Conservation (phyloP, 352 stramenopile species). For the Phytophthora pluvialis region DNA sequence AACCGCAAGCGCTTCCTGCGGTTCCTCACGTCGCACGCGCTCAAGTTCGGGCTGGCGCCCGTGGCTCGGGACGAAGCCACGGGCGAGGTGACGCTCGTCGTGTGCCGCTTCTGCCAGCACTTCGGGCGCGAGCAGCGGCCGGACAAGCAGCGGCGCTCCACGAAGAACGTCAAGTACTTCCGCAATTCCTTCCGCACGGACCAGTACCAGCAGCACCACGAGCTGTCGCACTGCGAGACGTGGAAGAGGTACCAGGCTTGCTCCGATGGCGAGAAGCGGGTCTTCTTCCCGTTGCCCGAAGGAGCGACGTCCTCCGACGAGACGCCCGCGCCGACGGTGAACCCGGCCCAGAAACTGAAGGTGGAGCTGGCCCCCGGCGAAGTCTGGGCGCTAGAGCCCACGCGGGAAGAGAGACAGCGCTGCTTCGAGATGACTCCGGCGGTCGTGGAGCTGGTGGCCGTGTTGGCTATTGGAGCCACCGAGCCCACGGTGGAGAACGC, state of each 20-base stretch:
- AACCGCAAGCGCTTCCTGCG: slow-evolving; percentile 48
- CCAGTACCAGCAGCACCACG: slow-evolving; percentile 76
- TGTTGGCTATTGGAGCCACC: slow-evolving; percentile 31
- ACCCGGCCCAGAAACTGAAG: slow-evolving; percentile 14
- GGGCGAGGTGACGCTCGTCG: slow-evolving; percentile 50
- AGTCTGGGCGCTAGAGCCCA: slow-evolving; percentile 34
- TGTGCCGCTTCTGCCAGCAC: slow-evolving; percentile 73
- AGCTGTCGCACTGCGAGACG: slow-evolving; percentile 54
- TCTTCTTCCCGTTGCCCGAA: slow-evolving; percentile 51
- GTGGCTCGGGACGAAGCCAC: slow-evolving; percentile 52
- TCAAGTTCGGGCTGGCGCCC: slow-evolving; percentile 59
- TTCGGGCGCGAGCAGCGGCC: slow-evolving; percentile 65
- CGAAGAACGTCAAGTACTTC: slow-evolving; percentile 75
- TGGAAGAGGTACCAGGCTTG: slow-evolving; percentile 57
- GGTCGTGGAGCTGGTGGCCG: slow-evolving; percentile 39
- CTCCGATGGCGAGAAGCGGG: slow-evolving; percentile 47
- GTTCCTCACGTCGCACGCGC: slow-evolving; percentile 57
- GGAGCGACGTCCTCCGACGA: neutral
- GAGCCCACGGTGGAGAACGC: slow-evolving; percentile 27
- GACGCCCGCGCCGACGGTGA: neutral
- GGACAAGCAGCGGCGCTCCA: slow-evolving; percentile 60
- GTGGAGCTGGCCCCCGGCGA: slow-evolving; percentile 33
- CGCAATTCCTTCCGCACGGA: slow-evolving; percentile 69
- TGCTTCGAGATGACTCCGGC: slow-evolving; percentile 36
- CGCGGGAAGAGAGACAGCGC: slow-evolving; percentile 24